These are phyloP conservation scores for Stephania japonica DNA, from an alignment of 164 flowering plant species.

Conservation along the genomic window DNA sequence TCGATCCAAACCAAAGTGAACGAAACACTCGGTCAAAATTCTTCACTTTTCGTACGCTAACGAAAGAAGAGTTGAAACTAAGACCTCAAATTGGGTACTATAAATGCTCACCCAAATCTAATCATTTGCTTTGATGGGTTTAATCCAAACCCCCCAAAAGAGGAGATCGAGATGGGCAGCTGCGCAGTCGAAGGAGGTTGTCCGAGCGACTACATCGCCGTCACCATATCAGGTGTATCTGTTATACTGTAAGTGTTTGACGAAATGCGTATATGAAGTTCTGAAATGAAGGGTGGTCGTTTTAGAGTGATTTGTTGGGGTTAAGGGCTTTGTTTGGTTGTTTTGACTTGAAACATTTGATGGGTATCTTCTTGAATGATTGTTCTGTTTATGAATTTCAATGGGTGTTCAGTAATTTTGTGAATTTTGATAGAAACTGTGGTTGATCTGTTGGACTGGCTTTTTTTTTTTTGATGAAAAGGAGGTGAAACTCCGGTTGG, in stretches of 20 bases:
- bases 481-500: no score
- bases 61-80: background rate
- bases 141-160: conserved; percentile 1
- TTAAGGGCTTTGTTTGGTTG: background rate
- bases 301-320: background rate
- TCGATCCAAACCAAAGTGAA: background rate
- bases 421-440: no score
- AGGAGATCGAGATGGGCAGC: conserved; percentile 24
- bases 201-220: conserved; percentile 65
- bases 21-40: background rate
- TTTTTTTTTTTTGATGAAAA: no score
- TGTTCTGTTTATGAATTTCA: no score
- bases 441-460: no score
- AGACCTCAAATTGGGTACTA: background rate
- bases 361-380: no score
- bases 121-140: background rate
- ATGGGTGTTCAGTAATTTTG: no score
- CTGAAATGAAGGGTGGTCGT: background rate
- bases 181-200: conserved; percentile 71
- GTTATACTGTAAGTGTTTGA: conserved; percentile 37
- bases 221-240: conserved; percentile 42
- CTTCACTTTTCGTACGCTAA: background rate
- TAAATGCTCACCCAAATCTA: background rate
- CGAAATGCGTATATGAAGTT: background rate
- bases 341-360: background rate